Evolutionary conservation across 2,329 filamentous ascomycete species (phyloP).

Genomic region (Acrodontium crateriforme): DNA sequence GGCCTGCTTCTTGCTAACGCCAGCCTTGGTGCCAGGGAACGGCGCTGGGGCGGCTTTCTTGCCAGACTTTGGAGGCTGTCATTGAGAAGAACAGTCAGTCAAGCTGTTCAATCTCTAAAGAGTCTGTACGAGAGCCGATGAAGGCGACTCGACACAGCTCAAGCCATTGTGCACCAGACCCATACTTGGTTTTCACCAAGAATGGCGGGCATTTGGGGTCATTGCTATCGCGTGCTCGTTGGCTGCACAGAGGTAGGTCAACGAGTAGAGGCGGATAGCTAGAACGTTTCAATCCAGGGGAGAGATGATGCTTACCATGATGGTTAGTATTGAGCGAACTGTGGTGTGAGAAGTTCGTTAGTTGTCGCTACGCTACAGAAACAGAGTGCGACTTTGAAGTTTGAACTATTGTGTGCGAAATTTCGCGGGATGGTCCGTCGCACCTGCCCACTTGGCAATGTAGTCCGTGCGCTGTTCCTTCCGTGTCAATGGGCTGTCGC

Average conservation of each 20-base stretch:
- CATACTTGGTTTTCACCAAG: slow-evolving; percentile 5
- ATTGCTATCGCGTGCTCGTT: slow-evolving; percentile 9
- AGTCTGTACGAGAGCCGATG: slow-evolving; percentile 48
- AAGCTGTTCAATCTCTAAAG: slow-evolving; percentile 84
- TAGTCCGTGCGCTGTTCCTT: too few relatives aligned
- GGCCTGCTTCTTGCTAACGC: slow-evolving; percentile 73
- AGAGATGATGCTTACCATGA: slow-evolving; percentile 11
- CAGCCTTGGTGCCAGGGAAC: slow-evolving; percentile 88
- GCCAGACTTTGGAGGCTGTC: slow-evolving; percentile 92
- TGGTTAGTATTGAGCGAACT: too few relatives aligned
- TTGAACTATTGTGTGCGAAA: too few relatives aligned
- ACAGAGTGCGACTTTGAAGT: too few relatives aligned
- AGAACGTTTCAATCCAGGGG: slow-evolving; percentile 2
- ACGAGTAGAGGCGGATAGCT: slow-evolving; percentile 11
- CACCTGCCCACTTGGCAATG: too few relatives aligned
- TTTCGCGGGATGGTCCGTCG: too few relatives aligned
- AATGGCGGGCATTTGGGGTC: slow-evolving; percentile 7
- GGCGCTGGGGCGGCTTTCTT: slow-evolving; percentile 98
- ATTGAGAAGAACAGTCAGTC: slow-evolving; percentile 99
- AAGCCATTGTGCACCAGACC: slow-evolving; percentile 30
- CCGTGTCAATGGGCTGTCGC: too few relatives aligned
- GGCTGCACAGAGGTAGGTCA: slow-evolving; percentile 1
- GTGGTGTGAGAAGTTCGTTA: too few relatives aligned
- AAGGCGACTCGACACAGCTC: slow-evolving; percentile 38
- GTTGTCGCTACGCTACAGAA: too few relatives aligned